Conservation (phyloP, 176 grass and related monocot genomes). For the Echinochloa phyllopogon region DNA sequence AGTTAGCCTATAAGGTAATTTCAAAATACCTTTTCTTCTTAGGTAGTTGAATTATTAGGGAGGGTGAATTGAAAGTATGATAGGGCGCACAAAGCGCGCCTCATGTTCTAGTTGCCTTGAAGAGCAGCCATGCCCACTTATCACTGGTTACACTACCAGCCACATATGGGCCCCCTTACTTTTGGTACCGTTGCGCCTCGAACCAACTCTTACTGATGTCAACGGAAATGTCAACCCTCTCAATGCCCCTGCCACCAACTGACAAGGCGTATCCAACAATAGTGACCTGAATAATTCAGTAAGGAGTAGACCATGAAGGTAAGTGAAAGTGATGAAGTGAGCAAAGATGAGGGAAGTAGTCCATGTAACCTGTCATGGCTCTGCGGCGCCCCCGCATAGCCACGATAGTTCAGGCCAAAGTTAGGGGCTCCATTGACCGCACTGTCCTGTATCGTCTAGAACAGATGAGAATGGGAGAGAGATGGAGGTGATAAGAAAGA, state of each 20-base stretch:
- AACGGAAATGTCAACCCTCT: slow-evolving; percentile 65
- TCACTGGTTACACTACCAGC: slow-evolving; percentile 52
- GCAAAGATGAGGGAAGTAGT: neutral
- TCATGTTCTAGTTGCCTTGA: slow-evolving; percentile 26
- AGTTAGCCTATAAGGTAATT: too few relatives aligned
- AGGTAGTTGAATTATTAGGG: too few relatives aligned
- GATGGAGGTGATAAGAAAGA: too few relatives aligned
- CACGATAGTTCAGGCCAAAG: too few relatives aligned
- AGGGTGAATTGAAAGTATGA: too few relatives aligned
- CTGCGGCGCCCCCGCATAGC: slow-evolving; percentile 24
- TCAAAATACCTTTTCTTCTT: too few relatives aligned
- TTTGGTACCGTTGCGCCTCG: slow-evolving; percentile 57
- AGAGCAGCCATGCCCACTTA: slow-evolving; percentile 80
- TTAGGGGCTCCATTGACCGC: too few relatives aligned
- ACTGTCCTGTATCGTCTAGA: too few relatives aligned
- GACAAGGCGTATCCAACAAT: slow-evolving; percentile 66
- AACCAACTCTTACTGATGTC: slow-evolving; percentile 67
- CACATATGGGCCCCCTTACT: slow-evolving; percentile 40
- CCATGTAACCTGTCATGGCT: slow-evolving; percentile 50
- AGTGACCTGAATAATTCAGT: slow-evolving; percentile 35
- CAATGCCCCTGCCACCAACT: slow-evolving; percentile 66
- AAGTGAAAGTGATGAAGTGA: neutral
- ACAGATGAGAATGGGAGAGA: too few relatives aligned
- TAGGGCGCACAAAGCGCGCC: too few relatives aligned
- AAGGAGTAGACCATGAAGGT: neutral